phyloP scores from a whole-genome alignment of 83 land plant species.

The Isoetes engelmannii region DNA sequence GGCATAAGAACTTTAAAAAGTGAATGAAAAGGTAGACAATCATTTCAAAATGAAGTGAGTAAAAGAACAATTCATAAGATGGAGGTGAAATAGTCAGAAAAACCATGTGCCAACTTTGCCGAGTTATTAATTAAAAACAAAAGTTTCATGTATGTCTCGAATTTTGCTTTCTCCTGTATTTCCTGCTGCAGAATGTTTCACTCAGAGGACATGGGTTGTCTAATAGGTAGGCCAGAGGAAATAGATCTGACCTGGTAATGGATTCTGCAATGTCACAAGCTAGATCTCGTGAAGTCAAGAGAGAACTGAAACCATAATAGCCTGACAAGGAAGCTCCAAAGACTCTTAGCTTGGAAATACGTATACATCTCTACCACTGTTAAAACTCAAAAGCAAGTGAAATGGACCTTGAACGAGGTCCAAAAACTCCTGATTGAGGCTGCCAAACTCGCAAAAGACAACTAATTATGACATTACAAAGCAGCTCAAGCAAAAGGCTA shows the following conservation, averaged over 20 bases:
- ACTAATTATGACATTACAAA: too few species aligned
- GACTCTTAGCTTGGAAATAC: conserved; percentile 44
- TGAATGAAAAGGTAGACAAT: too few species aligned
- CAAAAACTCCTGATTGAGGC: too few species aligned
- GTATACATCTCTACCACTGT: too few species aligned
- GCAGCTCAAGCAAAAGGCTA: too few species aligned
- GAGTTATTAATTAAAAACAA: background rate
- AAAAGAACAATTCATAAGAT: too few species aligned
- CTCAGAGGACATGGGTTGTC: conserved; percentile 42
- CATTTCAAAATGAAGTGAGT: too few species aligned
- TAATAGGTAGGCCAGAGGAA: conserved; percentile 50
- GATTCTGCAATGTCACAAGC: conserved; percentile 66
- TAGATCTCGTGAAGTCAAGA: conserved; percentile 50
- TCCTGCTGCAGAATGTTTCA: conserved; percentile 37
- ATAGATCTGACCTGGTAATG: conserved; percentile 56
- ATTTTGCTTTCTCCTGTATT: background rate
- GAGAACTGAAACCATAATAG: conserved; percentile 79
- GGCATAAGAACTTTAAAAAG: too few species aligned
- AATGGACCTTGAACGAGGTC: too few species aligned
- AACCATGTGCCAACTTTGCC: conserved; percentile 26
- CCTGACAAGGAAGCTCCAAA: conserved; percentile 77
- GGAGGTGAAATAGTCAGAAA: too few species aligned
- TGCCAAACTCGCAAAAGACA: too few species aligned
- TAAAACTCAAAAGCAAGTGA: too few species aligned
- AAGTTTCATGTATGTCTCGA: background rate